Conservation (phyloP, 345 rosid species). For the Barbarea vulgaris region DNA sequence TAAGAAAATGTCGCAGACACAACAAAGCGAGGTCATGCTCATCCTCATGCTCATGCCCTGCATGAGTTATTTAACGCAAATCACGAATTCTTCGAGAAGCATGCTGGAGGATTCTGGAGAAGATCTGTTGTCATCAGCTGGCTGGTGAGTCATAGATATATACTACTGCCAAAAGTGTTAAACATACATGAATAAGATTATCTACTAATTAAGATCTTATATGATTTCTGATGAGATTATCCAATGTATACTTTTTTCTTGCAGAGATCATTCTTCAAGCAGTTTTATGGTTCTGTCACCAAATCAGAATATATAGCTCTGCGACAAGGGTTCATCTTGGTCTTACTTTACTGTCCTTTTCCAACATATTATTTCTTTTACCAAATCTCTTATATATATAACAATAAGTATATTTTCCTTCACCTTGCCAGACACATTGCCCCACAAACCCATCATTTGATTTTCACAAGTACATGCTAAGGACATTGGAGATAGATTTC, state of each 20-base stretch:
- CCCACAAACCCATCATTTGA: conserved; percentile 41
- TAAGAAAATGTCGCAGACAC: conserved; percentile 28
- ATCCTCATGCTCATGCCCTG: conserved; percentile 25
- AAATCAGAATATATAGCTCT: conserved; percentile 73
- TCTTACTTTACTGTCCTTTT: conserved; percentile 25
- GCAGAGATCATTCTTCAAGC: conserved; percentile 86
- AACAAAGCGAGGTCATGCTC: conserved; percentile 29
- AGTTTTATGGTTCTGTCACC: conserved; percentile 77
- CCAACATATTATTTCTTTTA: neutral
- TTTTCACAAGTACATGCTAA: conserved; percentile 71
- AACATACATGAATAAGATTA: neutral
- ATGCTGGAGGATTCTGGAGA: conserved; percentile 64
- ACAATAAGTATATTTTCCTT: neutral
- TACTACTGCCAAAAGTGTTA: neutral
- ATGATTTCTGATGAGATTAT: neutral
- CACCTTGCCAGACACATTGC: conserved; percentile 51
- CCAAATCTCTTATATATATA: neutral
- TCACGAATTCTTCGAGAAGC: conserved; percentile 39
- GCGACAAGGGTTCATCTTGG: conserved; percentile 76
- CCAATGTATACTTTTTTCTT: conserved; percentile 12
- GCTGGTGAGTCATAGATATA: conserved; percentile 54
- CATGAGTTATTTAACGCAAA: conserved; percentile 38
- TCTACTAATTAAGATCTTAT: neutral
- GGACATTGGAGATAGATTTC: conserved; percentile 67
- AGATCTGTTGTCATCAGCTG: conserved; percentile 66